Evolutionary conservation across 2,329 filamentous ascomycete species (phyloP).

Genomic region (Nemania abortiva): DNA sequence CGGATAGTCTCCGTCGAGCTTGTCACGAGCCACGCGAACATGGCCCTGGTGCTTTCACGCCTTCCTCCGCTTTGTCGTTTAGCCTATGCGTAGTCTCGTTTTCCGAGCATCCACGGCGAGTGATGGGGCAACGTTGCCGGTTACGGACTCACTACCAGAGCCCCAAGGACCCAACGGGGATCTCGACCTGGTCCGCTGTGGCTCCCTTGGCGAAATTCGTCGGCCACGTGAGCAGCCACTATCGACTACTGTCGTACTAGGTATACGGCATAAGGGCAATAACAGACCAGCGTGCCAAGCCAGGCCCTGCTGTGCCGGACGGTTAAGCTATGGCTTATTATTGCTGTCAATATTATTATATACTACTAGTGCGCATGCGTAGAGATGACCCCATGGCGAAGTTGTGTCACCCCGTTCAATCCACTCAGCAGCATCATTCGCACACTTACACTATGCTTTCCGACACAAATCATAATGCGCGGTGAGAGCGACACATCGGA

Average conservation of each 20-base stretch:
- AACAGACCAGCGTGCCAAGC: conserved; percentile 25
- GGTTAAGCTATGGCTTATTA: neutral
- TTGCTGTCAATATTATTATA: neutral
- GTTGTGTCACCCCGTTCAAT: conserved; percentile 7
- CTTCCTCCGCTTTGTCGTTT: neutral
- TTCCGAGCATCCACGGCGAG: conserved; percentile 23
- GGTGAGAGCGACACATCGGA: neutral
- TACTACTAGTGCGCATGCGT: neutral
- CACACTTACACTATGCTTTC: neutral
- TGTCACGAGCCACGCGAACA: conserved; percentile 5
- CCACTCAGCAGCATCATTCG: neutral
- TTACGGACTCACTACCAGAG: conserved; percentile 31
- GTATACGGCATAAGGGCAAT: conserved; percentile 16
- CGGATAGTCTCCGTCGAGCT: neutral
- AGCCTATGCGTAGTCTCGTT: conserved; percentile 17
- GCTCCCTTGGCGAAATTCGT: conserved; percentile 34
- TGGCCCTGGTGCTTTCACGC: neutral
- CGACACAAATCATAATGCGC: neutral
- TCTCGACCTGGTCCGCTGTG: conserved; percentile 31
- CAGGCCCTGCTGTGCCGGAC: conserved; percentile 15
- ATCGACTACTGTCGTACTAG: conserved; percentile 13
- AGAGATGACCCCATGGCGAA: neutral
- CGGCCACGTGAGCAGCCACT: conserved; percentile 38
- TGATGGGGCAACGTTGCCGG: conserved; percentile 30
- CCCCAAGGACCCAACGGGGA: conserved; percentile 23